phyloP scores from a whole-genome alignment of 129 eudicot genomes.

The Lonicera japonica region DNA sequence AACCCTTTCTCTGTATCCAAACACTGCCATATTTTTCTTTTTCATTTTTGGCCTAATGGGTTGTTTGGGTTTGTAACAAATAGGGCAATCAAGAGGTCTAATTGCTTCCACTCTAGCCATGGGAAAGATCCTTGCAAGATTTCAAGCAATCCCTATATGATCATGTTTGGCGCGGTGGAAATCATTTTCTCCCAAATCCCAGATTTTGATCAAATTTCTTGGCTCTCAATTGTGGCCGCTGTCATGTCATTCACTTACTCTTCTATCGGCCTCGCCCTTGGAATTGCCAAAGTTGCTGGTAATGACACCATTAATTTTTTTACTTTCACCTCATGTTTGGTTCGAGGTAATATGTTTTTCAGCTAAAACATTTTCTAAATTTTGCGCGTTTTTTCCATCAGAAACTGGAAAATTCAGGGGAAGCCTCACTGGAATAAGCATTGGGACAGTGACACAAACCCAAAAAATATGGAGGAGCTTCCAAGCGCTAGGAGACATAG shows the following conservation, averaged over 20 bases:
- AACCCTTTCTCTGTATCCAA: background rate
- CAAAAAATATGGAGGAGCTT: constrained; percentile 86
- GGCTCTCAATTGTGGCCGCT: constrained; percentile 96
- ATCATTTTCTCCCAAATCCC: constrained; percentile 91
- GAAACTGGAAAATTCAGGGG: constrained; percentile 64
- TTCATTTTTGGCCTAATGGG: background rate
- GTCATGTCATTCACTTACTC: constrained; percentile 97
- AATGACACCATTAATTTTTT: background rate
- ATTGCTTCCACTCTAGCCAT: constrained; percentile 71
- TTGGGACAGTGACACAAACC: constrained; percentile 64
- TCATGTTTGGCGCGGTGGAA: constrained; percentile 67
- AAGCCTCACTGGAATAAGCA: constrained; percentile 89
- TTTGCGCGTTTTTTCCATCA: constrained; percentile 17
- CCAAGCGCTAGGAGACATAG: constrained; percentile 98
- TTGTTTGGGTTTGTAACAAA: constrained; percentile 4
- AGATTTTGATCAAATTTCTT: constrained; percentile 92
- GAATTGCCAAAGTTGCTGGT: constrained; percentile 80
- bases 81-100: constrained; percentile 87
- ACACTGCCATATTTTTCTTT: background rate
- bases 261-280: constrained; percentile 89
- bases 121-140: constrained; percentile 49
- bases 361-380: background rate
- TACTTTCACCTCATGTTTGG: too few species aligned
- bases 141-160: constrained; percentile 82
- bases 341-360: too few species aligned